These are phyloP conservation scores for Asclepias syriaca DNA, from an alignment of 257 asterid genomes.

Conservation along the genomic window DNA sequence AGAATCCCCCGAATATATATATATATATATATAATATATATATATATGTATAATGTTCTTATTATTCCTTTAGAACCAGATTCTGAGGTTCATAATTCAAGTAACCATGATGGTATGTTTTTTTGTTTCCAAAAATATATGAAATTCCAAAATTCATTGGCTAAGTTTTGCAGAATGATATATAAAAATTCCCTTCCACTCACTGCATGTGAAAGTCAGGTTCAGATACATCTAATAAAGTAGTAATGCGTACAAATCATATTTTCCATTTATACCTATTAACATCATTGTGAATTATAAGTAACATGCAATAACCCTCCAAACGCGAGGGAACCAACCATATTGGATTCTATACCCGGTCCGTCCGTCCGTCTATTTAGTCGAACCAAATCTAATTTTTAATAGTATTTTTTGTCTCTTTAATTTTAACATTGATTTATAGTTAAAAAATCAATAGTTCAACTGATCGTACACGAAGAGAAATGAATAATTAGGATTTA, in stretches of 20 bases:
- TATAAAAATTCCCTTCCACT: neutral
- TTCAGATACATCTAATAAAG: neutral
- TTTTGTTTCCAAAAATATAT: constrained; percentile 6
- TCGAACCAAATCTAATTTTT: too few relatives aligned
- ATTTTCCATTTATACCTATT: neutral
- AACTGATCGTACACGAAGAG: too few relatives aligned
- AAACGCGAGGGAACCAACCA: neutral
- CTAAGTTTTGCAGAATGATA: constrained; percentile 10
- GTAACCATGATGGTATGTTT: constrained; percentile 1
- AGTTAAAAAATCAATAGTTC: too few relatives aligned
- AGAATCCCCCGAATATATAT: neutral
- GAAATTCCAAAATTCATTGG: constrained; percentile 13
- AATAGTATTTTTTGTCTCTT: too few relatives aligned
- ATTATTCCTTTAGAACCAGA: constrained; percentile 21
- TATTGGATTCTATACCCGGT: neutral
- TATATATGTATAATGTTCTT: neutral
- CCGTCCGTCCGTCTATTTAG: too few relatives aligned
- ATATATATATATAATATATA: too few relatives aligned
- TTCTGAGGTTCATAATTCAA: constrained; percentile 10
- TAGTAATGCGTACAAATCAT: neutral
- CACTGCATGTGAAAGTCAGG: neutral
- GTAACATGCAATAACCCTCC: neutral
- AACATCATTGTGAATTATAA: neutral
- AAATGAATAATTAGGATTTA: too few relatives aligned
- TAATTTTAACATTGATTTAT: too few relatives aligned